Conservation (phyloP, 169 alveolate genomes). For the Cystoisospora suis region DNA sequence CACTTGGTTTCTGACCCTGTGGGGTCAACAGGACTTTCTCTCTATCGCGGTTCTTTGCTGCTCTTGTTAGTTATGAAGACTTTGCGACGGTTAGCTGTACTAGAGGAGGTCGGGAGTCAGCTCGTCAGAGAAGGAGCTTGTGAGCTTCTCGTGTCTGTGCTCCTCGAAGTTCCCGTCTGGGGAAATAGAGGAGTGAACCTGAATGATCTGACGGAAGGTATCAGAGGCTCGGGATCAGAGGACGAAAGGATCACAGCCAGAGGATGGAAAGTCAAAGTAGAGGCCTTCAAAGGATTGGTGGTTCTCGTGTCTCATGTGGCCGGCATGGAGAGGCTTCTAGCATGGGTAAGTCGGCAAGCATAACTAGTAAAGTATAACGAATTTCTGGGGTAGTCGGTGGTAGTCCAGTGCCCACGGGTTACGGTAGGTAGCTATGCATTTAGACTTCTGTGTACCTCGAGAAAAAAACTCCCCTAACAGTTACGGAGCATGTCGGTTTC, state of each 20-base stretch:
- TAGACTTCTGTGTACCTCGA: no score
- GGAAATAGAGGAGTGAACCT: no score
- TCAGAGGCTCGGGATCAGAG: neutral
- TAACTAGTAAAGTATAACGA: no score
- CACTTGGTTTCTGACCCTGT: no score
- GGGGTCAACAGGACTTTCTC: no score
- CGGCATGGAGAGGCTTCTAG: constrained; percentile 52
- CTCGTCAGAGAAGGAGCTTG: constrained; percentile 21
- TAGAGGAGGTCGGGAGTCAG: neutral
- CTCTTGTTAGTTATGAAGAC: neutral
- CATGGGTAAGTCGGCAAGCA: constrained; percentile 35
- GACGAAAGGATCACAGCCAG: constrained; percentile 3
- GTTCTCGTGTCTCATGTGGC: constrained; percentile 28
- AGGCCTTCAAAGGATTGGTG: constrained; percentile 25
- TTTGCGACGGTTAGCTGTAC: neutral
- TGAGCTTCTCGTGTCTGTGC: neutral
- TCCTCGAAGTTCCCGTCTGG: neutral
- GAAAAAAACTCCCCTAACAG: no score
- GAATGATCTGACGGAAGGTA: neutral
- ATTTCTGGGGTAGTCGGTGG: no score
- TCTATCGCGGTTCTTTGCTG: neutral
- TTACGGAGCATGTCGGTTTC: no score
- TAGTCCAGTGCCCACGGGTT: no score
- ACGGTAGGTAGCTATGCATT: no score
- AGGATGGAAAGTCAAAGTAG: constrained; percentile 21